Percentiles rank a stretch among this genome's conserved stretches.
Evolutionary conservation across 495 filamentous ascomycete genomes (phyloP).

Genomic region (Hypomontagnella submonticulosa): DNA sequence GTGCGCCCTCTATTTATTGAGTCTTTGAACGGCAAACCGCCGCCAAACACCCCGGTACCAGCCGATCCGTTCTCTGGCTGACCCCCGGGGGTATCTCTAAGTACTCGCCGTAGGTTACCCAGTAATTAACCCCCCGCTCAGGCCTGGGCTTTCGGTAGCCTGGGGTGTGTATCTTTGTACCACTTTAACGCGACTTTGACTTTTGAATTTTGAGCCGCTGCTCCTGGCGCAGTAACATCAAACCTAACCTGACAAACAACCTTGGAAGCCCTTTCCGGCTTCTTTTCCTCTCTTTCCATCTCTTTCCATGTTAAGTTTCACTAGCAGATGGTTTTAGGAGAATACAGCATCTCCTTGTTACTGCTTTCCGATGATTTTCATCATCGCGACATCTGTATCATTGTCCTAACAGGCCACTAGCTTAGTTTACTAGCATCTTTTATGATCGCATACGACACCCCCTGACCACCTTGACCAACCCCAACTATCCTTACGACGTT

Average conservation of each 20-base stretch:
- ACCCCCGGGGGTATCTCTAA: too few relatives aligned
- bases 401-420: slow-evolving; percentile 31
- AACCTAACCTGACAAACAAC: too few relatives aligned
- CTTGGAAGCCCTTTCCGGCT: too few relatives aligned
- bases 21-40: too few relatives aligned
- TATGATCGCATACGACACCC: slow-evolving; percentile 21
- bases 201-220: slow-evolving; percentile 17
- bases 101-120: too few relatives aligned
- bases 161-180: slow-evolving; percentile 19
- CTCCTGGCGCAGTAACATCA: too few relatives aligned
- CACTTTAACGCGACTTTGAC: slow-evolving; percentile 34
- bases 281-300: background rate
- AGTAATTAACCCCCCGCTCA: too few relatives aligned
- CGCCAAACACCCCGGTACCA: too few relatives aligned
- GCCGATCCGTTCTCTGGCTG: too few relatives aligned
- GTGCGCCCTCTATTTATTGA: too few relatives aligned
- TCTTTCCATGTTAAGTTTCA: background rate
- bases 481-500: background rate
- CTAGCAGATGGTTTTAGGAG: background rate
- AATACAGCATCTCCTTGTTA: background rate
- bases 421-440: background rate
- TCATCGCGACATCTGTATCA: slow-evolving; percentile 9
- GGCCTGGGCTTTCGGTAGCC: background rate
- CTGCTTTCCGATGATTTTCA: slow-evolving; percentile 17
- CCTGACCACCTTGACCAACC: slow-evolving; percentile 7